Conservation (phyloP, 257 asterid species). For the Fraxinus quadrangulata region DNA sequence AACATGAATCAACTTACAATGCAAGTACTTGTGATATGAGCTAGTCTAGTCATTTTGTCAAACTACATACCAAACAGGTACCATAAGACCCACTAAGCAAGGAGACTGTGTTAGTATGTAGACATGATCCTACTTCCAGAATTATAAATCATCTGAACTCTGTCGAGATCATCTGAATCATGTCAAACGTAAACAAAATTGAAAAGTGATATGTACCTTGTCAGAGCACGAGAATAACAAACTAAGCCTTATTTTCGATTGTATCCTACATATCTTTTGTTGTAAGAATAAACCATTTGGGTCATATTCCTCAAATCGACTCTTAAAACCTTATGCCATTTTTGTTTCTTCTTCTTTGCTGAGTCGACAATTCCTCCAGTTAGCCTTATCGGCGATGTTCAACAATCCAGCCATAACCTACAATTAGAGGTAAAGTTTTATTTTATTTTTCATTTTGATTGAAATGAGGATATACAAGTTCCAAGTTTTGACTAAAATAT, state of each 20-base stretch:
- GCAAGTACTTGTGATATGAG: neutral
- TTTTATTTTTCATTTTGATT: conserved; percentile 1
- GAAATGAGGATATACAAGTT: neutral
- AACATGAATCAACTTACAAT: neutral
- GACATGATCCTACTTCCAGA: neutral
- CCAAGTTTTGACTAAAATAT: neutral
- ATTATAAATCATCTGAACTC: too few relatives aligned
- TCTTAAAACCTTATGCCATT: conserved; percentile 69
- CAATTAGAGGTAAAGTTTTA: conserved; percentile 12
- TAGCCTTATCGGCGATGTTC: conserved; percentile 85
- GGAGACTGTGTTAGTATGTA: neutral
- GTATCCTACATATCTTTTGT: conserved; percentile 29
- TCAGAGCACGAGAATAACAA: neutral
- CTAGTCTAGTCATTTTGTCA: neutral
- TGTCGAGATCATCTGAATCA: too few relatives aligned
- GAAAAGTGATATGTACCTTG: neutral
- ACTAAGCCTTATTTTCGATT: neutral
- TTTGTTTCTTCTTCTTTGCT: conserved; percentile 75
- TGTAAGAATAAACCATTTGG: conserved; percentile 55
- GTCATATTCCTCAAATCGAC: conserved; percentile 58
- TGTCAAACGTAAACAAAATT: neutral
- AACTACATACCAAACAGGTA: too few relatives aligned
- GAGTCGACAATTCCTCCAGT: conserved; percentile 87
- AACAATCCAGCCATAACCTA: conserved; percentile 96
- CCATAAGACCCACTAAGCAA: too few relatives aligned